These are phyloP conservation scores for Coemansia sp. DNA, from an alignment of 192 early-diverging fungal species.

Conservation along the genomic window DNA sequence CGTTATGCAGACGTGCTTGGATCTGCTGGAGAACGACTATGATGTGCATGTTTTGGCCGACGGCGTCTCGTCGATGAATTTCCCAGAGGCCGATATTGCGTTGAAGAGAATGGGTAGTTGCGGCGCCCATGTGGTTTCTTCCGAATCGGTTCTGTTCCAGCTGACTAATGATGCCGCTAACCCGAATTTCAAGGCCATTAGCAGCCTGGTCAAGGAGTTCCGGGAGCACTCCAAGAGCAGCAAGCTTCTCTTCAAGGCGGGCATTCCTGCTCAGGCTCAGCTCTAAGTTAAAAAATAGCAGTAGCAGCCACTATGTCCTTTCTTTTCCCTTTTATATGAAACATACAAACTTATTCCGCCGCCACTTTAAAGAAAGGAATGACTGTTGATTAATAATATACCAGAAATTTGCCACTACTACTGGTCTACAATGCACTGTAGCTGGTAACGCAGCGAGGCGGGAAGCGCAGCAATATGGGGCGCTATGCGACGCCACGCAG, in stretches of 20 bases:
- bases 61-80: constrained; percentile 85
- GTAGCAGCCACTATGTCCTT: neutral
- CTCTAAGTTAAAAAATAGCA: constrained; percentile 1
- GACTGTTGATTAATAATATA: neutral
- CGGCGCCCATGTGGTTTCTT: constrained; percentile 75
- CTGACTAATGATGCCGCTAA: constrained; percentile 59
- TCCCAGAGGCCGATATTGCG: constrained; percentile 80
- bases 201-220: constrained; percentile 80
- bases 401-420: neutral
- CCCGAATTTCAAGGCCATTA: constrained; percentile 76
- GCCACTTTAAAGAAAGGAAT: too few species aligned
- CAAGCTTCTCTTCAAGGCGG: constrained; percentile 56
- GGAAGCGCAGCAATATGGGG: constrained; percentile 48
- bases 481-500: constrained; percentile 43
- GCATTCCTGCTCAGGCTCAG: neutral
- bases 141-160: constrained; percentile 75
- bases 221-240: constrained; percentile 64
- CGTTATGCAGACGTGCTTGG: constrained; percentile 90
- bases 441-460: constrained; percentile 34
- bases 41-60: constrained; percentile 90
- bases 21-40: constrained; percentile 70
- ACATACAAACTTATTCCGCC: too few species aligned
- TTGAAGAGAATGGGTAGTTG: constrained; percentile 61
- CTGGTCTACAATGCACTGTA: constrained; percentile 48
- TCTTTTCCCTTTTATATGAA: neutral